phyloP scores from a whole-genome alignment of 148 eudicot species.

The Fagopyrum esculentum region DNA sequence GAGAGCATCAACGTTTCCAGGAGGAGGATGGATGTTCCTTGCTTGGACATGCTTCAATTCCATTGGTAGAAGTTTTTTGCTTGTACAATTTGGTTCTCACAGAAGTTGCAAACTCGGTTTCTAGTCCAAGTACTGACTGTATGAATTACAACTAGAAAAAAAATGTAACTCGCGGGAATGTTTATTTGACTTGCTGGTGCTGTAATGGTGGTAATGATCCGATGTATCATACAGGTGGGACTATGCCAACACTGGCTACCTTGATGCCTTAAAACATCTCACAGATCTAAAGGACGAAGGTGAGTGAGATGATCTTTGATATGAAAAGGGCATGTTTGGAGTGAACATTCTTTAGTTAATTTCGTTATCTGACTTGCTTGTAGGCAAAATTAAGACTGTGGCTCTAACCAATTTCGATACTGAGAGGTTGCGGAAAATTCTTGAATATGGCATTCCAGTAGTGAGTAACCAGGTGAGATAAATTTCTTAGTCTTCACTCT shows the following conservation, averaged over 20 bases:
- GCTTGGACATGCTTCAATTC: conserved; percentile 97
- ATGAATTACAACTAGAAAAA: background rate
- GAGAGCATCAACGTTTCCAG: conserved; percentile 72
- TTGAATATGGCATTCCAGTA: conserved; percentile 85
- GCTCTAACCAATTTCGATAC: conserved; percentile 97
- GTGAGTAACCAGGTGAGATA: conserved; percentile 83
- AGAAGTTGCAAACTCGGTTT: background rate
- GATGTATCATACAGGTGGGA: conserved; percentile 77
- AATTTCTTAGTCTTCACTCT: conserved; percentile 3
- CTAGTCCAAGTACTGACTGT: background rate
- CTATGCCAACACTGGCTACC: conserved; percentile 86
- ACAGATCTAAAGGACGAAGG: conserved; percentile 97
- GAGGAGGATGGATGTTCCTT: conserved; percentile 90
- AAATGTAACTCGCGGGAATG: background rate
- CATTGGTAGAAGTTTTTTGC: conserved; percentile 52
- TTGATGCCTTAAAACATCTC: conserved; percentile 93
- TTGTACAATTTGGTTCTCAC: background rate
- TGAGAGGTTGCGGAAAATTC: conserved; percentile 64
- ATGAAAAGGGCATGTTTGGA: background rate
- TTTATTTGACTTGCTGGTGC: background rate
- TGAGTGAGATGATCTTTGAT: conserved; percentile 16
- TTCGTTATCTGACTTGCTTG: background rate
- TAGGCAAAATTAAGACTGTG: conserved; percentile 95
- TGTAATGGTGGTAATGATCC: background rate
- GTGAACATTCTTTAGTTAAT: background rate